Evolutionary conservation across 2,329 filamentous ascomycete species (phyloP).

Genomic region (Verticillium nubilum): DNA sequence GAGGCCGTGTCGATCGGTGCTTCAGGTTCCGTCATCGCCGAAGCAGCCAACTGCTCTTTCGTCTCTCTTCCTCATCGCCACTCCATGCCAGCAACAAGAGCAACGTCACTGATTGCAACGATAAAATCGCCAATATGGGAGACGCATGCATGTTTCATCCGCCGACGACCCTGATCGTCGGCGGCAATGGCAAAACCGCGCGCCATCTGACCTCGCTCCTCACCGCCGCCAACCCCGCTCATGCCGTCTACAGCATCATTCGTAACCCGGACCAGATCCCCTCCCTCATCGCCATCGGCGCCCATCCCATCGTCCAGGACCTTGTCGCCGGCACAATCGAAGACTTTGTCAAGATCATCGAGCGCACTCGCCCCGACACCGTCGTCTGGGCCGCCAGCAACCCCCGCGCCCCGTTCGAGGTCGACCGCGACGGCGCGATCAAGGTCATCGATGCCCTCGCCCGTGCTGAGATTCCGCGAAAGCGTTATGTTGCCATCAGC

Average conservation of each 20-base stretch:
- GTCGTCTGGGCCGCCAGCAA: constrained; percentile 29
- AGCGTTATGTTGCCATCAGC: constrained; percentile 39
- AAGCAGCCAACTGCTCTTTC: too few species aligned
- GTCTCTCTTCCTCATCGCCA: too few species aligned
- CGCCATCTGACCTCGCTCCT: constrained; percentile 16
- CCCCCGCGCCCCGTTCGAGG: constrained; percentile 32
- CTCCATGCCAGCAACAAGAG: too few species aligned
- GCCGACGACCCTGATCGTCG: constrained; percentile 18
- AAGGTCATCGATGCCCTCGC: constrained; percentile 38
- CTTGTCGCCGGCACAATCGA: constrained; percentile 30
- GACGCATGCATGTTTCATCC: constrained; percentile 13
- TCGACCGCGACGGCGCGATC: constrained; percentile 40
- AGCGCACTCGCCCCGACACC: constrained; percentile 21
- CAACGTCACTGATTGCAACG: too few species aligned
- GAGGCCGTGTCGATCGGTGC: too few species aligned
- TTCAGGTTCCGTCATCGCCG: too few species aligned
- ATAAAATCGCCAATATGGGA: constrained; percentile 5
- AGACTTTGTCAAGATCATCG: constrained; percentile 30
- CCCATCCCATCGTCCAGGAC: constrained; percentile 34
- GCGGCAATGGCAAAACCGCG: constrained; percentile 19
- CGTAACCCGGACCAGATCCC: constrained; percentile 23
- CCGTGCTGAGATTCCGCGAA: constrained; percentile 26
- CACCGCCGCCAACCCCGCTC: constrained; percentile 4
- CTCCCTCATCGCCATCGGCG: constrained; percentile 31
- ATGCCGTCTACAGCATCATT: constrained; percentile 20